These are phyloP conservation scores for Colletotrichum brevisporum DNA, from an alignment of 2,329 filamentous ascomycete species.

Conservation along the genomic window DNA sequence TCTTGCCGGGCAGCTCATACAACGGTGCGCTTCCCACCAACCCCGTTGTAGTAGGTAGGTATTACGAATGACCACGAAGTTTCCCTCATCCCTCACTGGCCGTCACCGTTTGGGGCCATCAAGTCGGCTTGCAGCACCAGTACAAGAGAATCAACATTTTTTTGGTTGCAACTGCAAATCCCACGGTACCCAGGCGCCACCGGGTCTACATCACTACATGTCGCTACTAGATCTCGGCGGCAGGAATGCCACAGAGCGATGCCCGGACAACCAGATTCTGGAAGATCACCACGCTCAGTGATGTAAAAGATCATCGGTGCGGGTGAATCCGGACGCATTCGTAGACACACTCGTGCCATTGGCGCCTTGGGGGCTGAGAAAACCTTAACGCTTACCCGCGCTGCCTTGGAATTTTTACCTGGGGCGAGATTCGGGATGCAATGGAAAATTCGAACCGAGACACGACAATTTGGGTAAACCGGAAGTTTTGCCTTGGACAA, in stretches of 20 bases:
- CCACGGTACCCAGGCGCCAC: not conserved
- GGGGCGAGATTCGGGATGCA: not conserved
- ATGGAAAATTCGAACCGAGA: conserved; percentile 15
- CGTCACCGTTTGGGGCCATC: too few species aligned
- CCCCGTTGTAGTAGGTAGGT: too few species aligned
- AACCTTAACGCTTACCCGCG: conserved; percentile 9
- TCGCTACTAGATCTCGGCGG: not conserved
- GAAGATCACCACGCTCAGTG: conserved; percentile 20
- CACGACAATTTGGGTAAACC: not conserved
- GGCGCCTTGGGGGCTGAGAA: not conserved
- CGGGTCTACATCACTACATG: not conserved
- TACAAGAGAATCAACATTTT: too few species aligned
- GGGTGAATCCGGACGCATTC: conserved; percentile 29
- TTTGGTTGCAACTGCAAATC: too few species aligned
- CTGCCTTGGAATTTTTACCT: conserved; percentile 29
- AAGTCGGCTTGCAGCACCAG: too few species aligned
- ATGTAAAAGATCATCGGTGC: conserved; percentile 36
- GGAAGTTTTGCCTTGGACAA: not conserved
- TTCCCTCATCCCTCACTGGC: too few species aligned
- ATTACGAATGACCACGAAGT: too few species aligned
- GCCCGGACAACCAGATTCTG: conserved; percentile 26
- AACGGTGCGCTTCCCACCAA: too few species aligned
- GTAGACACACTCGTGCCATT: conserved; percentile 5
- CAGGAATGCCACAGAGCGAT: conserved; percentile 11
- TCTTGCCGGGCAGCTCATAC: too few species aligned